Evolutionary conservation across 257 asterid genomes (phyloP).

Genomic region (Primulina tabacum): DNA sequence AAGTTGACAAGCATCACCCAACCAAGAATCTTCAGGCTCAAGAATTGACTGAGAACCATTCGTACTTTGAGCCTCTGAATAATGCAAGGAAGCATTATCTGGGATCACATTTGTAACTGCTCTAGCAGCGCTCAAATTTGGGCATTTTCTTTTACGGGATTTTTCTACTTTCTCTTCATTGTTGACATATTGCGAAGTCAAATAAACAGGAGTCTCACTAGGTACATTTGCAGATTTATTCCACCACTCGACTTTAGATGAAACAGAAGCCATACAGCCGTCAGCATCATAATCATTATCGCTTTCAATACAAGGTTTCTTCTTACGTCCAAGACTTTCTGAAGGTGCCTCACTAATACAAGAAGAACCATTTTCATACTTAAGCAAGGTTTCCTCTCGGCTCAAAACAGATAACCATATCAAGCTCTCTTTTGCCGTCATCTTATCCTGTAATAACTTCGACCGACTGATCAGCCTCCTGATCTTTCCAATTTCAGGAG

Average conservation of each 20-base stretch:
- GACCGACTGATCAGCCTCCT: constrained; percentile 51
- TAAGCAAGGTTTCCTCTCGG: constrained; percentile 59
- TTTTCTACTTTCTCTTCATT: constrained; percentile 33
- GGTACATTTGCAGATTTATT: constrained; percentile 30
- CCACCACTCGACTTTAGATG: constrained; percentile 48
- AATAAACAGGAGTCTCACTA: constrained; percentile 5
- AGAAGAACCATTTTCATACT: constrained; percentile 67
- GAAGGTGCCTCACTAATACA: constrained; percentile 56
- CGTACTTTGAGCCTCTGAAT: constrained; percentile 31
- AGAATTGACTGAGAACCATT: constrained; percentile 33
- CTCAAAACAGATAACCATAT: constrained; percentile 61
- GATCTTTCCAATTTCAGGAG: constrained; percentile 58
- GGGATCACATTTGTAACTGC: constrained; percentile 14
- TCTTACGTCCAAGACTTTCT: constrained; percentile 43
- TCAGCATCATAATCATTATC: constrained; percentile 78
- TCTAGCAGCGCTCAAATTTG: constrained; percentile 29
- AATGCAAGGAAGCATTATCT: constrained; percentile 27
- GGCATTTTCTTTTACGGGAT: constrained; percentile 35
- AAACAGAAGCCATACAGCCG: constrained; percentile 55
- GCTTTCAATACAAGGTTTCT: constrained; percentile 46
- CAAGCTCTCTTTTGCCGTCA: constrained; percentile 62
- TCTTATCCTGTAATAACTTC: constrained; percentile 61
- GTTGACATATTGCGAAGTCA: constrained; percentile 25
- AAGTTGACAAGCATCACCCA: constrained; percentile 27
- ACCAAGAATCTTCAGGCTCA: constrained; percentile 25